Evolutionary conservation across 192 early-diverging fungal genomes (phyloP).

Genomic region (Gigaspora rosea): DNA sequence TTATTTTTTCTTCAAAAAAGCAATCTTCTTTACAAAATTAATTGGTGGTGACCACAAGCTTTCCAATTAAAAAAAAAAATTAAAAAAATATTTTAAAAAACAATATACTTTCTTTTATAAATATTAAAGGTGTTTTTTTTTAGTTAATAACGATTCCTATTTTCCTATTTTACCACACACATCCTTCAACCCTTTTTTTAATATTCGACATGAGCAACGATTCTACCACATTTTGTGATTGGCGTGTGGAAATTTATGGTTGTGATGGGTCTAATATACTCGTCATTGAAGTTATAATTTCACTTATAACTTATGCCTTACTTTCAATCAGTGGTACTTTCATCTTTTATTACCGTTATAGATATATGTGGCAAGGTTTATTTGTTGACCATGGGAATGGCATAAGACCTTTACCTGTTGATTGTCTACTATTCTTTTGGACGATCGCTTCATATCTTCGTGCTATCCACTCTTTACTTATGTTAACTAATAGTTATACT

Average conservation of each 20-base stretch:
- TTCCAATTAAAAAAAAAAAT: no score
- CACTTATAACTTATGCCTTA: neutral
- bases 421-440: slow-evolving; percentile 28
- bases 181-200: no score
- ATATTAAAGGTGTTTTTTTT: no score
- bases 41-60: no score
- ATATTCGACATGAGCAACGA: neutral
- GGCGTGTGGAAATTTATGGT: slow-evolving; percentile 27
- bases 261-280: neutral
- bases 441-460: slow-evolving; percentile 1
- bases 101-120: no score
- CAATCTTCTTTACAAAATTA: no score
- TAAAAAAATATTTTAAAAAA: no score
- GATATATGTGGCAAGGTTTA: slow-evolving; percentile 31
- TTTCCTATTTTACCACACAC: no score
- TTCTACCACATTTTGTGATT: slow-evolving; percentile 14
- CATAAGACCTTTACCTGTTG: slow-evolving; percentile 28
- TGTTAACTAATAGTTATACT: slow-evolving; percentile 9
- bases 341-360: slow-evolving; percentile 7
- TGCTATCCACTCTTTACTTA: neutral
- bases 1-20: no score
- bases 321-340: neutral
- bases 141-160: no score
- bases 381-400: slow-evolving; percentile 23
- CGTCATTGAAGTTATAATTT: neutral